These are phyloP conservation scores for Umbelopsis ramanniana DNA, from an alignment of 192 early-diverging fungal species.

Conservation along the genomic window DNA sequence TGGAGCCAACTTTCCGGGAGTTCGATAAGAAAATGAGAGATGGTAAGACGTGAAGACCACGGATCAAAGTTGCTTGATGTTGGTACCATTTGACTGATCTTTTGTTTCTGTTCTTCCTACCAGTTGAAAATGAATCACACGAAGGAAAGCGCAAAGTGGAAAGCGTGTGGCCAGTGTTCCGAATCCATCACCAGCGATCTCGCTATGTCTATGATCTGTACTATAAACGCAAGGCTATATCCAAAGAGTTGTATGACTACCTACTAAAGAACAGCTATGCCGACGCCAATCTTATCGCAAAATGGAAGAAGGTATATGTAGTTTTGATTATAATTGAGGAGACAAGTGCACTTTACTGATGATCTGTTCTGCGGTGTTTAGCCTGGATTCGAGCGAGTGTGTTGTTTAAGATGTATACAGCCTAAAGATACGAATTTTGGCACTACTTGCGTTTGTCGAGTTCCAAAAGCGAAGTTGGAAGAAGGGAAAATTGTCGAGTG, in stretches of 20 bases:
- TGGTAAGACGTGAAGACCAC: conserved; percentile 52
- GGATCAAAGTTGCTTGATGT: neutral
- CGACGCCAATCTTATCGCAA: conserved; percentile 93
- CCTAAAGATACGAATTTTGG: conserved; percentile 97
- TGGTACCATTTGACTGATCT: too few species aligned
- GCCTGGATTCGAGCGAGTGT: conserved; percentile 96
- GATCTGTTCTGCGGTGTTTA: conserved; percentile 33
- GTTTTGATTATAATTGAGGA: neutral
- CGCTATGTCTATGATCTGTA: conserved; percentile 96
- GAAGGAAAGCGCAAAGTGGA: conserved; percentile 94
- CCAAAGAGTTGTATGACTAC: conserved; percentile 91
- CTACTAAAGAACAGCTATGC: conserved; percentile 91
- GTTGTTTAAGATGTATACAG: conserved; percentile 97
- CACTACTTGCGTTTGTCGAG: conserved; percentile 96
- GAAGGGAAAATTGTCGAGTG: conserved; percentile 93
- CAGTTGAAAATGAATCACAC: conserved; percentile 94
- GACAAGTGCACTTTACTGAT: neutral
- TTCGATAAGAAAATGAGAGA: conserved; percentile 96
- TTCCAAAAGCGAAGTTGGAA: conserved; percentile 88
- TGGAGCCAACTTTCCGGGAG: conserved; percentile 92
- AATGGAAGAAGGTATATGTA: conserved; percentile 89
- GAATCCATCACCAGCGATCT: conserved; percentile 96
- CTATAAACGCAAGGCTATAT: conserved; percentile 94
- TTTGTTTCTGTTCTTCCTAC: neutral
- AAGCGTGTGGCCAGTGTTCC: conserved; percentile 92